phyloP scores from a whole-genome alignment of 2,329 filamentous ascomycete species.

The Pseudocercospora macadamiae region DNA sequence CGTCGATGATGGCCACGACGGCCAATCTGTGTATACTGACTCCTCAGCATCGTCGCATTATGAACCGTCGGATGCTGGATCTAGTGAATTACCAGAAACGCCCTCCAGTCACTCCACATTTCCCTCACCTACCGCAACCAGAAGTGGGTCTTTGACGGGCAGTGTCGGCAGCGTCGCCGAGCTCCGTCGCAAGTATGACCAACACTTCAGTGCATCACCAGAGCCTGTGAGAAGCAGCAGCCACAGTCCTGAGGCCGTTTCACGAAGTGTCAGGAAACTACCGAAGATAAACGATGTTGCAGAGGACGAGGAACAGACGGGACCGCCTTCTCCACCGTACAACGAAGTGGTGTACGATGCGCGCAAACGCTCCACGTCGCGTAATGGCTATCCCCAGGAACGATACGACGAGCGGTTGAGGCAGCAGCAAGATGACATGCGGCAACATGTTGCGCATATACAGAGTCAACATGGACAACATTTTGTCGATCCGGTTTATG shows the following conservation, averaged over 20 bases:
- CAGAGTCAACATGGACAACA: constrained; percentile 25
- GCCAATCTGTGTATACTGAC: constrained; percentile 26
- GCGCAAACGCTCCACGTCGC: constrained; percentile 24
- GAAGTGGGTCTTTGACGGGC: constrained; percentile 25
- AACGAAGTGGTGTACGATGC: constrained; percentile 16
- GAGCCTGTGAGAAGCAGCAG: constrained; percentile 20
- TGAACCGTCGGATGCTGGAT: constrained; percentile 36
- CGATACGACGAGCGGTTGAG: constrained; percentile 23
- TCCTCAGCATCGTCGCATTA: constrained; percentile 37
- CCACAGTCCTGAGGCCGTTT: constrained; percentile 23
- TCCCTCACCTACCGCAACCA: constrained; percentile 34
- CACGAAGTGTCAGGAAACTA: constrained; percentile 18
- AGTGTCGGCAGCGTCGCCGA: constrained; percentile 37
- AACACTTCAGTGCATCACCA: constrained; percentile 22
- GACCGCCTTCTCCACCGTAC: constrained; percentile 9
- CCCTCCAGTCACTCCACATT: constrained; percentile 38
- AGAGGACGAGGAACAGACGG: constrained; percentile 12
- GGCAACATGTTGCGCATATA: constrained; percentile 30
- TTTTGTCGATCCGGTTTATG: constrained; percentile 26
- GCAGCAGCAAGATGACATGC: constrained; percentile 31
- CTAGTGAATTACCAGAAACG: constrained; percentile 35
- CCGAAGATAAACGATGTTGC: constrained; percentile 19
- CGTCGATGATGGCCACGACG: constrained; percentile 27
- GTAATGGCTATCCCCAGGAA: constrained; percentile 19
- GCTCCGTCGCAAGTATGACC: constrained; percentile 34